A percentile compares a stretch with the other conserved stretches of the same genome.
Evolutionary conservation across 129 eudicot genomes (phyloP).

Genomic region (carrot (Daucus carota)): DNA sequence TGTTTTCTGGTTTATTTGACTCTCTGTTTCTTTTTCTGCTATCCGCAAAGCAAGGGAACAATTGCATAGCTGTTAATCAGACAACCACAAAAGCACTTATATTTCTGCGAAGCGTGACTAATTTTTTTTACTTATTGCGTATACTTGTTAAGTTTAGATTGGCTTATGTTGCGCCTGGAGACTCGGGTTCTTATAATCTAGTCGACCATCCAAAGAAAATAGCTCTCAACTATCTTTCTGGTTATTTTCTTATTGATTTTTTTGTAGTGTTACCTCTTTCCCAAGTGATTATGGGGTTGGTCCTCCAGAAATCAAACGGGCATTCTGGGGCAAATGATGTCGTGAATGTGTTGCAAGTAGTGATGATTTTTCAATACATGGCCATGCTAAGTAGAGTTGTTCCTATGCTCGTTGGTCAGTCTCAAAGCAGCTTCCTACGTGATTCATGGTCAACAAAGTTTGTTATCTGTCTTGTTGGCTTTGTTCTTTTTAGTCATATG

Average conservation of each 20-base stretch:
- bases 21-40: slow-evolving; percentile 66
- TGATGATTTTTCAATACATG: slow-evolving; percentile 61
- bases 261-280: slow-evolving; percentile 68
- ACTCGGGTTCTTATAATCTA: too few relatives aligned
- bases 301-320: slow-evolving; percentile 35
- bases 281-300: slow-evolving; percentile 54
- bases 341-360: slow-evolving; percentile 50
- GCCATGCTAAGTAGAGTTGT: slow-evolving; percentile 67
- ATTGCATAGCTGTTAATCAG: slow-evolving; percentile 52
- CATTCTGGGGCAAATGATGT: slow-evolving; percentile 53
- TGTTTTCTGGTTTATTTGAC: slow-evolving; percentile 53
- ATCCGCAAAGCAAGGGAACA: slow-evolving; percentile 28
- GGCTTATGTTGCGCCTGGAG: slow-evolving; percentile 74
- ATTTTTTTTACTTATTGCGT: slow-evolving; percentile 18
- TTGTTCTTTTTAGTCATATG: slow-evolving; percentile 44
- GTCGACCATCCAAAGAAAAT: slow-evolving; percentile 62
- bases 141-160: slow-evolving; percentile 71
- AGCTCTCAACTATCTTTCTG: slow-evolving; percentile 52
- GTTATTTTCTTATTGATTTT: slow-evolving; percentile 58
- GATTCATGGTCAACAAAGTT: slow-evolving; percentile 27
- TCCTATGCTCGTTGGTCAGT: slow-evolving; percentile 67
- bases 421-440: slow-evolving; percentile 53
- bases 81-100: slow-evolving; percentile 45
- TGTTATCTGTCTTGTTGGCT: slow-evolving; percentile 37
- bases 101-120: slow-evolving; percentile 51